Evolutionary conservation across 225 moss, liverwort and hornwort species (phyloP).

Genomic region (Bryoerythrophyllum caledonicum): DNA sequence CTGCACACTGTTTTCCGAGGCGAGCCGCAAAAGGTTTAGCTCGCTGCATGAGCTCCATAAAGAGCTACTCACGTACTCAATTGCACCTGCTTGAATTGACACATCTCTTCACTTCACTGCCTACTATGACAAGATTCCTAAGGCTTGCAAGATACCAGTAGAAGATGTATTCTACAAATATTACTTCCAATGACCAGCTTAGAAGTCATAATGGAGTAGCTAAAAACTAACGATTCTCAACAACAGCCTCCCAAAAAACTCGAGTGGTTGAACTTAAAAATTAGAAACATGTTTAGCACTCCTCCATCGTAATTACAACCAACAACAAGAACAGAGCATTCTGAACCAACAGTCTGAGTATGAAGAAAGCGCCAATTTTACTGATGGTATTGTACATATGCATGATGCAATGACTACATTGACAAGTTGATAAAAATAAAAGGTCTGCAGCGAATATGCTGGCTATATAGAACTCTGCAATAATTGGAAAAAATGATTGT

Average conservation of each 20-base stretch:
- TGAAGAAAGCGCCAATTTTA: slow-evolving; percentile 30
- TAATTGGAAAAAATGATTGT: slow-evolving; percentile 30
- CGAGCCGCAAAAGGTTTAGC: slow-evolving; percentile 12
- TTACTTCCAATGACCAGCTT: slow-evolving; percentile 11
- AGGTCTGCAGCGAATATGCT: slow-evolving; percentile 33
- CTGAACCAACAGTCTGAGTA: slow-evolving; percentile 6
- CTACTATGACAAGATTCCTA: slow-evolving; percentile 20
- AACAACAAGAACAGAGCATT: slow-evolving; percentile 8
- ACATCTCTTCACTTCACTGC: slow-evolving; percentile 34
- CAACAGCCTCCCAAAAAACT: slow-evolving; percentile 7
- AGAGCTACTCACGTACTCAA: slow-evolving; percentile 22
- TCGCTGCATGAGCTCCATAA: slow-evolving; percentile 20
- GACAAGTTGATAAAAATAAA: slow-evolving; percentile 16
- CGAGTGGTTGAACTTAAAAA: neutral
- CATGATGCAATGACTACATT: slow-evolving; percentile 36
- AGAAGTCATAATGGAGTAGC: neutral
- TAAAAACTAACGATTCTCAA: neutral
- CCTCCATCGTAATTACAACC: slow-evolving; percentile 18
- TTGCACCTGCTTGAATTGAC: slow-evolving; percentile 46
- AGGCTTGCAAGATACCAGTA: slow-evolving; percentile 12
- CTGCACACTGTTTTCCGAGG: slow-evolving; percentile 14
- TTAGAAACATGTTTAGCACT: slow-evolving; percentile 18
- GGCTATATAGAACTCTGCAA: slow-evolving; percentile 30
- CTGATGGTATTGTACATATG: slow-evolving; percentile 44
- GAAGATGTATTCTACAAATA: neutral